Evolutionary conservation across 2,329 filamentous ascomycete genomes (phyloP).

Genomic region (Emmonsiellopsis sp.): DNA sequence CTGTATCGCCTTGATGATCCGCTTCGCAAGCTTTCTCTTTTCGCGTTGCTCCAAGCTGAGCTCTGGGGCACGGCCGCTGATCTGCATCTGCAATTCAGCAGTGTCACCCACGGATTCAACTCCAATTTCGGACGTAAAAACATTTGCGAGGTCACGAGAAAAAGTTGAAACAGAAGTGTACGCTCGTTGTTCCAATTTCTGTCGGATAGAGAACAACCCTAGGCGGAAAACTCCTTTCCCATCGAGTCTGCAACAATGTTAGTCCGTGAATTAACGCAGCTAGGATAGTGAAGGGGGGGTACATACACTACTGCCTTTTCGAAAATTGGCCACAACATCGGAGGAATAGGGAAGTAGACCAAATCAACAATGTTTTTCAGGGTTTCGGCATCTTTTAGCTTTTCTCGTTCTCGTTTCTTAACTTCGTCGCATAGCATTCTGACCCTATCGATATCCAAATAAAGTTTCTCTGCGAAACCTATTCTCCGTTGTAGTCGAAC

Average conservation of each 20-base stretch:
- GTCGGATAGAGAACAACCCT: slow-evolving; percentile 44
- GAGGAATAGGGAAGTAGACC: slow-evolving; percentile 82
- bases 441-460: slow-evolving; percentile 64
- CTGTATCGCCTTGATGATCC: slow-evolving; percentile 77
- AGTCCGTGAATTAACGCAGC: slow-evolving; percentile 7
- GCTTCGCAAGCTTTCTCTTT: slow-evolving; percentile 74
- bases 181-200: slow-evolving; percentile 45
- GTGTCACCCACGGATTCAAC: slow-evolving; percentile 39
- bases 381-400: slow-evolving; percentile 66
- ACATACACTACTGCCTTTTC: slow-evolving; percentile 75
- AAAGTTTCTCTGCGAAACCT: slow-evolving; percentile 65
- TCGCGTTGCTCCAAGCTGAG: slow-evolving; percentile 61
- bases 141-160: slow-evolving; percentile 47
- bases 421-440: slow-evolving; percentile 60
- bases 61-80: slow-evolving; percentile 40
- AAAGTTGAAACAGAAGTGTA: slow-evolving; percentile 56
- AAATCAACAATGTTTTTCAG: slow-evolving; percentile 74
- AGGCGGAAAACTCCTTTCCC: slow-evolving; percentile 46
- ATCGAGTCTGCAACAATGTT: slow-evolving; percentile 33
- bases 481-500: slow-evolving; percentile 71
- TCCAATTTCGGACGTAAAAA: slow-evolving; percentile 47
- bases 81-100: slow-evolving; percentile 40
- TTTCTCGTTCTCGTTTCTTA: slow-evolving; percentile 66
- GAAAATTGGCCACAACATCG: slow-evolving; percentile 66
- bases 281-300: slow-evolving; percentile 1